phyloP scores from a whole-genome alignment of 2,329 filamentous ascomycete species.

The Neopestalotiopsis rosae region DNA sequence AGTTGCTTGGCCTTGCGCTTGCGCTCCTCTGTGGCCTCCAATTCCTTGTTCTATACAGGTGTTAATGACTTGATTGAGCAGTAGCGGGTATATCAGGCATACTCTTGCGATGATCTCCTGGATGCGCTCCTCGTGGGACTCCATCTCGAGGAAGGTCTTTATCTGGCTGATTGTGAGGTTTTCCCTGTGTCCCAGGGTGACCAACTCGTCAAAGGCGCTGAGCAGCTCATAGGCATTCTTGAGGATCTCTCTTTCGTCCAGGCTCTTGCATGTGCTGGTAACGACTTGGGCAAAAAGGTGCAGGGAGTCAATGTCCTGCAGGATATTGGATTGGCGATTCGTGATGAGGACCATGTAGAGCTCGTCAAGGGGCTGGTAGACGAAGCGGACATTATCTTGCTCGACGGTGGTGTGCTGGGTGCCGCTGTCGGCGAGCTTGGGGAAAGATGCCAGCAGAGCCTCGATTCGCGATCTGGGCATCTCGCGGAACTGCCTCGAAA shows the following conservation, averaged over 20 bases:
- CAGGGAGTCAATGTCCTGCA: slow-evolving; percentile 98
- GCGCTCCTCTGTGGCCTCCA: slow-evolving; percentile 96
- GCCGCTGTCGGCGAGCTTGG: slow-evolving; percentile 93
- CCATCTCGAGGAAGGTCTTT: slow-evolving; percentile 99
- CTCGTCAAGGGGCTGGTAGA: slow-evolving; percentile 98
- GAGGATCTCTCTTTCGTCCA: slow-evolving; percentile 94
- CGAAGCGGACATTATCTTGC: slow-evolving; percentile 99
- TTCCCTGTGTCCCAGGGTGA: slow-evolving; percentile 93
- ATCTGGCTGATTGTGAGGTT: slow-evolving; percentile 97
- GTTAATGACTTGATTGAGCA: slow-evolving; percentile 16
- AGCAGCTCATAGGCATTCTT: slow-evolving; percentile 95
- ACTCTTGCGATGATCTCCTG: slow-evolving; percentile 96
- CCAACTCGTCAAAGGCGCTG: slow-evolving; percentile 95
- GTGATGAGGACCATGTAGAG: slow-evolving; percentile 99
- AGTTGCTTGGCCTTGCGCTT: slow-evolving; percentile 99
- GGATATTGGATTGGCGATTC: slow-evolving; percentile 98
- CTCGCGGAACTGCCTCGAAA: slow-evolving; percentile 96
- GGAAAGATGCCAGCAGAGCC: slow-evolving; percentile 94
- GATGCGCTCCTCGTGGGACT: slow-evolving; percentile 97
- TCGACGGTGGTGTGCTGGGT: slow-evolving; percentile 98
- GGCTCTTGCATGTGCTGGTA: slow-evolving; percentile 90
- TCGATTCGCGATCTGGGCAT: slow-evolving; percentile 97
- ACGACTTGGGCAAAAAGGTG: slow-evolving; percentile 98
- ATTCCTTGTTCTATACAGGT: slow-evolving; percentile 83
- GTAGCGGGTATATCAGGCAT: slow-evolving; percentile 36